A percentile compares a stretch with the other conserved stretches of the same genome.
phyloP scores from a whole-genome alignment of 139 green algal species.

The Picochlorum sp. region DNA sequence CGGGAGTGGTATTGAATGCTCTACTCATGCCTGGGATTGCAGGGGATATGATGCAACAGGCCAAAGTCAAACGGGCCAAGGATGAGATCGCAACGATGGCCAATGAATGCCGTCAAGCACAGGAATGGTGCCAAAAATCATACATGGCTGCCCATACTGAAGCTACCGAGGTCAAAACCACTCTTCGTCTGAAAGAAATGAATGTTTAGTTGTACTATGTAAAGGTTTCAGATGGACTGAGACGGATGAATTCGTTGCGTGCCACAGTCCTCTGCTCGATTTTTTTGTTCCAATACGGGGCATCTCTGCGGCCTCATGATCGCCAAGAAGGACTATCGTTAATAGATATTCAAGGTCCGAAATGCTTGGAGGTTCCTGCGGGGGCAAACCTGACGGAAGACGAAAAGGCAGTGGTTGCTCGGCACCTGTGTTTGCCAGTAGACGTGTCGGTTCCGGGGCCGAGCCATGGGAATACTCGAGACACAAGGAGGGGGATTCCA shows the following conservation, averaged over 20 bases:
- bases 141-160: constrained; percentile 5
- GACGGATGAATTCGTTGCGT: too few species aligned
- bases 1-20: constrained; percentile 10
- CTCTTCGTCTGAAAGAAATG: neutral
- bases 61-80: constrained; percentile 5
- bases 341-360: too few species aligned
- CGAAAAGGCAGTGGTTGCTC: neutral
- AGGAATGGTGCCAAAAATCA: constrained; percentile 2
- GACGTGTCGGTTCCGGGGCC: too few species aligned
- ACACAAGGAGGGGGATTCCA: constrained; percentile 24
- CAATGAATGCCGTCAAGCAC: neutral
- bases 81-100: neutral
- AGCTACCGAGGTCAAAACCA: neutral
- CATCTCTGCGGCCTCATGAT: too few species aligned
- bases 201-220: neutral
- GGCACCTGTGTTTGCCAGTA: too few species aligned
- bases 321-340: too few species aligned
- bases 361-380: neutral
- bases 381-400: neutral
- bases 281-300: too few species aligned
- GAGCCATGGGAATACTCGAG: neutral
- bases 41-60: constrained; percentile 10
- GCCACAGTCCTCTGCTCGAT: too few species aligned
- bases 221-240: too few species aligned
- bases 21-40: neutral